Evolutionary conservation across 352 stramenopile species (phyloP), one percentile per base, ranked within the genome.

Genomic region (Phytophthora pinifolia): DNA sequence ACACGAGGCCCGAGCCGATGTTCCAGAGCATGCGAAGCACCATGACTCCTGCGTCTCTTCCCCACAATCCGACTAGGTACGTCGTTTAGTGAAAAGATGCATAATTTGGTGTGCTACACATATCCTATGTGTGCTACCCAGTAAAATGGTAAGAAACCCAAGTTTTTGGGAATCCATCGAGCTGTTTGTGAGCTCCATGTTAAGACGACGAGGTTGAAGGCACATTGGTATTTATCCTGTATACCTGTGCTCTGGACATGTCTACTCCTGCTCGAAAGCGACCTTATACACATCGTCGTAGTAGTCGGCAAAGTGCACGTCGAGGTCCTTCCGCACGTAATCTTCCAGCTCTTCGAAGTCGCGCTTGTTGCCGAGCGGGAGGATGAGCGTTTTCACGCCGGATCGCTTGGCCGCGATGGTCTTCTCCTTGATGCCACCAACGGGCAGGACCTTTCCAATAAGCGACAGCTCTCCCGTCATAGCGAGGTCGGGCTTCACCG

Each of bases 381-480:
- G 58, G 25, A 99, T 78, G 15, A 99, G 83, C 2, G 80, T 96
- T 39, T 85, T 98, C 8, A 99, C 95, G 10, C 96, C 96, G 17
- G 97, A 87, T 47, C 97, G 84, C 48, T 97, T 88, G 17, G 97
- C 97, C n/a, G 96, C 97, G 58, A 99, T 99, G 32, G 89, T 97
- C 80, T 99, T 99, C 74, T 99, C 97, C 78, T 99, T 99, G 64
- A 99, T 99, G 32, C 97, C 97, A 48, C 97, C 97, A 6, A 99
- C 96, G 9, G 97, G 94, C n/a, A 99, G 66, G 18, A 99, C 97
- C 68, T 99, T 99, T 27, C 97, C 97, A 6, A 98, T 98, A 14
- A 99, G 79, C 18, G 89, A 98, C 25, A 98, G 62, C 59, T 98
- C 94, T 43, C 94, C 94, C 4, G 97, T 99, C 97, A 99, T 99